Base-by-base conservation (phyloP, 179 eudicot genomes). In the Beta macrorhiza region DNA sequence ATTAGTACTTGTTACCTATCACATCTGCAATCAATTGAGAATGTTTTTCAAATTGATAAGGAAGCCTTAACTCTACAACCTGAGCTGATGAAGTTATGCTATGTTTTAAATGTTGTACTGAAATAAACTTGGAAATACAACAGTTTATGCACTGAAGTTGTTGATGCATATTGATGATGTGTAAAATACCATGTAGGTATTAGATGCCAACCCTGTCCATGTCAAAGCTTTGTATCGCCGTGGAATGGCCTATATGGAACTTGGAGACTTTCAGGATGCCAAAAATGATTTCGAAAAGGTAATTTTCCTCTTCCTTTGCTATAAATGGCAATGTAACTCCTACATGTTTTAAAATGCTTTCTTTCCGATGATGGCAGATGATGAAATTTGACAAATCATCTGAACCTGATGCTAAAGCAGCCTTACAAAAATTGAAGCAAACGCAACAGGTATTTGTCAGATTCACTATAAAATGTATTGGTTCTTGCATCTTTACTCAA, bases 211-310 rank as follows among this genome's bases (percentile, higher is more conserved):
- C 77, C 98, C 99, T 47, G 92, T 52, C 75, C 99, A 97, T 85
- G 97, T 88, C 22, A 97, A 97, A 89, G 99, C 95, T 80, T 88
- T 97, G 62, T 97, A 97, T 87, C 97, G 98, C 37, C 95, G 99
- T 57, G 99, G 99, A 85, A 93, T 97, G 97, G 99, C 99, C 32
- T 84, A 91, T 82, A 91, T 94, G 98, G 90, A 87, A 71, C 85
- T 84, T 79, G 99, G 97, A 83, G 98, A 97, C 79, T 97, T 89
- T 84, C 97, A 94, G 79, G 95, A 94, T 85, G 98, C 99, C 72
- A 91, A 91, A 84, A 89, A 62, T 75, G 98, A 97, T 87, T 94
- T 97, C 79, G 88, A 91, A 55, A 92, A 83, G 98, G 98, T 94
- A 49, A 87, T 10, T 78, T 53, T 56, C 5, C 42, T 37, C 59